Conservation (phyloP, 2,329 filamentous ascomycete species). For the Ophiosphaerella narmari region DNA sequence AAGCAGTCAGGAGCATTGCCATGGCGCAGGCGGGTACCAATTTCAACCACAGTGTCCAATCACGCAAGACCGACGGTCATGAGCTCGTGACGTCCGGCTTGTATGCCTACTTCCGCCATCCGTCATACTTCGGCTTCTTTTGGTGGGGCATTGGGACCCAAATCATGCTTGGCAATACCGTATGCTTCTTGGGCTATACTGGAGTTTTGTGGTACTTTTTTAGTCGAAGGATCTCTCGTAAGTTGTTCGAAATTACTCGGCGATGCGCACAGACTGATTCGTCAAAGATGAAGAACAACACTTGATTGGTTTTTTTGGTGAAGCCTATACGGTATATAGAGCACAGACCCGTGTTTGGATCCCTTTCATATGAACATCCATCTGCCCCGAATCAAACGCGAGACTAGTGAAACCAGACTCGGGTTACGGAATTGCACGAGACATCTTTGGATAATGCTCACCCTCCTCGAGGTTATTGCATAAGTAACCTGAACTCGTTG, state of each 20-base stretch:
- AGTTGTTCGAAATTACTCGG: slow-evolving; percentile 35
- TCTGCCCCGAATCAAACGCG: too few species aligned
- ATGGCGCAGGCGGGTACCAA: slow-evolving; percentile 89
- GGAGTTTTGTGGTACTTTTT: slow-evolving; percentile 88
- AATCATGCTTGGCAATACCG: slow-evolving; percentile 79
- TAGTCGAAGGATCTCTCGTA: slow-evolving; percentile 67
- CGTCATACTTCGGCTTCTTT: slow-evolving; percentile 97
- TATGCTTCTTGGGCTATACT: slow-evolving; percentile 77
- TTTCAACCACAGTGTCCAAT: slow-evolving; percentile 87
- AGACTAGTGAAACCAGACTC: too few species aligned
- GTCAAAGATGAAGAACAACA: slow-evolving; percentile 73
- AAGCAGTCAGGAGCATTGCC: slow-evolving; percentile 75
- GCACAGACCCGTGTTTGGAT: slow-evolving; percentile 76
- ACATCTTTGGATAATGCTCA: too few species aligned
- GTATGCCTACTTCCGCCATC: slow-evolving; percentile 78
- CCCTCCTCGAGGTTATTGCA: too few species aligned
- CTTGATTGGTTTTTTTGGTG: slow-evolving; percentile 79
- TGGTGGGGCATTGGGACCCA: slow-evolving; percentile 98
- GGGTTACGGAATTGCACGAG: too few species aligned
- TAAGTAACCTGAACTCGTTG: too few species aligned
- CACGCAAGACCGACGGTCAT: slow-evolving; percentile 70
- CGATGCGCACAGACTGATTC: slow-evolving; percentile 4
- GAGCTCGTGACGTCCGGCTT: slow-evolving; percentile 81
- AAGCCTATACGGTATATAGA: slow-evolving; percentile 78
- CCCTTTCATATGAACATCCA: slow-evolving; percentile 66